A percentile compares a stretch with the other conserved stretches of the same genome.
phyloP scores from a whole-genome alignment of 176 grass and related monocot species.

The Rhynchospora breviuscula region DNA sequence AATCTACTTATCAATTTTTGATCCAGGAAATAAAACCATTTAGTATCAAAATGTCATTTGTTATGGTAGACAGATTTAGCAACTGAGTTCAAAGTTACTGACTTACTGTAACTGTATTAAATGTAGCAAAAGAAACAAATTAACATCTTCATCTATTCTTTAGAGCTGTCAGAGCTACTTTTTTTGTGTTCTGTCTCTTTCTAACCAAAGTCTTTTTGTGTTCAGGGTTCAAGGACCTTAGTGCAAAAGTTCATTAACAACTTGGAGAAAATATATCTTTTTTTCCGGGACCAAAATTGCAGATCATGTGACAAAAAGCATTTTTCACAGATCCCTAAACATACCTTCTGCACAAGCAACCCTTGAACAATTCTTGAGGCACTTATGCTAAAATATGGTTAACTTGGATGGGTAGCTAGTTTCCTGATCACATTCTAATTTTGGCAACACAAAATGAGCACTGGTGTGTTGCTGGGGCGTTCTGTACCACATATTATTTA shows the following conservation, averaged over 20 bases:
- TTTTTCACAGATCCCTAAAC: background rate
- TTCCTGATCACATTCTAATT: no score
- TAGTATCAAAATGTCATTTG: background rate
- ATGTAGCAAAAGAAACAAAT: background rate
- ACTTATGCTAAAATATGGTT: background rate
- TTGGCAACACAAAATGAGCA: no score
- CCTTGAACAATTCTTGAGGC: background rate
- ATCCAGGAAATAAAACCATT: background rate
- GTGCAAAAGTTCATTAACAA: background rate
- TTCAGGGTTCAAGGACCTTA: slow-evolving; percentile 9
- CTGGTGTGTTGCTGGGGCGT: no score
- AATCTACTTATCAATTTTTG: background rate
- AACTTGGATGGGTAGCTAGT: no score
- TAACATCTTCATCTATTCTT: background rate
- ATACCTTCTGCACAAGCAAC: background rate
- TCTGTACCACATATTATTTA: no score
- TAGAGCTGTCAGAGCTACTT: background rate
- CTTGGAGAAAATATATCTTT: background rate
- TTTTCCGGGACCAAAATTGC: background rate
- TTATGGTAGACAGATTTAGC: background rate
- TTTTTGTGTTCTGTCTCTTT: slow-evolving; percentile 2
- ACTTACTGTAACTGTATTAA: background rate
- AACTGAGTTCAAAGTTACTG: background rate
- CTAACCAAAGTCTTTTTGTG: background rate
- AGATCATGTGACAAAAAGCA: background rate